Base-by-base conservation (phyloP, 2,329 filamentous ascomycete species). In the Coniella lustricola region DNA sequence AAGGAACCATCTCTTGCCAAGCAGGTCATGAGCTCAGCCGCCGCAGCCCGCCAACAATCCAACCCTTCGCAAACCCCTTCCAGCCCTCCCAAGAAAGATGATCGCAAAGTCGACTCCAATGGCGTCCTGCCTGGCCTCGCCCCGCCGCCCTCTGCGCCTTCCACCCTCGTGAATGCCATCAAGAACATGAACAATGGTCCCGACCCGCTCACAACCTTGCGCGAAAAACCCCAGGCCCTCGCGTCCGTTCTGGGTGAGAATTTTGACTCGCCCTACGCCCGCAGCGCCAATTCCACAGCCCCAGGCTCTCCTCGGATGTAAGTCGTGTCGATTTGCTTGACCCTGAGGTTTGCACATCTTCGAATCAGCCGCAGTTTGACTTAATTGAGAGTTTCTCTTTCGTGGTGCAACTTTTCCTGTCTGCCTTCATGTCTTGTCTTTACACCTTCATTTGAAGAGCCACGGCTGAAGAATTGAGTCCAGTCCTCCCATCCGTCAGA, bases 401-500 rank as follows among this genome's bases (percentile, higher is more conserved):
- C n/a, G 31, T 10, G 38, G 14, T 25, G 20, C 35, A 44, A 17
- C 34, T 13, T 12, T 37, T 48, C 46, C 25, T 22, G 40, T 38
- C 40, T 56, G 22, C 16, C 35, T 5, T 46, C 35, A 20, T 33
- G 33, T 46, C 48, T 48, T 55, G 54, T 55, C n/a, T n/a, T n/a
- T n/a, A n/a, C n/a, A 29, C 25, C 25, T 5, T 29, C 5, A 29
- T 10, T 29, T 29, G 25, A 10, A 5, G 25, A 29, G 62, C 58
- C 17, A 13, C 46, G 35, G 45, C 36, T 36, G 12, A 40, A 29
- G 40, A 39, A 31, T 9, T 37, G 39, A 10, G 5, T 50, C 47
- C 44, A 88, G 85, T 58, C 79, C 78, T 43, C 82, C 85, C 1
- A 66, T 83, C 52, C 73, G 85, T 61, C 84, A 86, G 61, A 87